phyloP scores from a whole-genome alignment of 176 grass and related monocot species.

The Oryza longistaminata region DNA sequence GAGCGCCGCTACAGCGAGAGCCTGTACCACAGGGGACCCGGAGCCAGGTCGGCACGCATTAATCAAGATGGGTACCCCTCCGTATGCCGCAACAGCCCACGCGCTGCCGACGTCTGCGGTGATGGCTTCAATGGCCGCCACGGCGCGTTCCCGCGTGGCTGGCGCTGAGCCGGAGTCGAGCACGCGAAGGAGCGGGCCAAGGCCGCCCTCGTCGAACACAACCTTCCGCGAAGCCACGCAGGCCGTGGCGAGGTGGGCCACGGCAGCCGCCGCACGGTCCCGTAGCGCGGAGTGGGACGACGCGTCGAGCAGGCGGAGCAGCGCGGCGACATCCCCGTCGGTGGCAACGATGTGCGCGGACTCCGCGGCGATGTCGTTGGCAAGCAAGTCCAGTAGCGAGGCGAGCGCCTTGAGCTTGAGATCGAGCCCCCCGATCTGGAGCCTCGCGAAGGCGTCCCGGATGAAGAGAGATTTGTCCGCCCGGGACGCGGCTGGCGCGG shows the following conservation, averaged over 20 bases:
- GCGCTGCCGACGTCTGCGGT: conserved; percentile 51
- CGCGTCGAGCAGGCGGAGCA: conserved; percentile 76
- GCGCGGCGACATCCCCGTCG: conserved; percentile 56
- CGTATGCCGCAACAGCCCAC: conserved; percentile 80
- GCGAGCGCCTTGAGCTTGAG: conserved; percentile 79
- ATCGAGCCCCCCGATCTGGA: conserved; percentile 82
- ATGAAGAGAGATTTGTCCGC: conserved; percentile 65
- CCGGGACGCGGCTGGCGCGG: conserved; percentile 47
- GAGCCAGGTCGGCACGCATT: conserved; percentile 70
- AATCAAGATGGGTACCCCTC: conserved; percentile 65
- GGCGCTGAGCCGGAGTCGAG: conserved; percentile 53
- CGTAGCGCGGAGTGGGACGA: conserved; percentile 68
- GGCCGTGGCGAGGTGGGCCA: conserved; percentile 56
- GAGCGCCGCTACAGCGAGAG: conserved; percentile 52
- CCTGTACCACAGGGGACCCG: conserved; percentile 48
- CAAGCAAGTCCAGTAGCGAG: conserved; percentile 68
- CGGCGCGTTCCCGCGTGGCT: conserved; percentile 51
- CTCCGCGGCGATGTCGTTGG: conserved; percentile 35
- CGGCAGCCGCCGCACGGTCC: conserved; percentile 49
- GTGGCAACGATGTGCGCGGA: conserved; percentile 49
- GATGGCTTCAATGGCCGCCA: conserved; percentile 60
- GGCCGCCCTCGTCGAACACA: conserved; percentile 77
- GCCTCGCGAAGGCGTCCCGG: conserved; percentile 71
- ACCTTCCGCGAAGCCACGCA: conserved; percentile 57
- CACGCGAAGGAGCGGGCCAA: conserved; percentile 72